Evolutionary conservation across 1,284 basidiomycete species (phyloP).

Genomic region (Ustilago nuda): DNA sequence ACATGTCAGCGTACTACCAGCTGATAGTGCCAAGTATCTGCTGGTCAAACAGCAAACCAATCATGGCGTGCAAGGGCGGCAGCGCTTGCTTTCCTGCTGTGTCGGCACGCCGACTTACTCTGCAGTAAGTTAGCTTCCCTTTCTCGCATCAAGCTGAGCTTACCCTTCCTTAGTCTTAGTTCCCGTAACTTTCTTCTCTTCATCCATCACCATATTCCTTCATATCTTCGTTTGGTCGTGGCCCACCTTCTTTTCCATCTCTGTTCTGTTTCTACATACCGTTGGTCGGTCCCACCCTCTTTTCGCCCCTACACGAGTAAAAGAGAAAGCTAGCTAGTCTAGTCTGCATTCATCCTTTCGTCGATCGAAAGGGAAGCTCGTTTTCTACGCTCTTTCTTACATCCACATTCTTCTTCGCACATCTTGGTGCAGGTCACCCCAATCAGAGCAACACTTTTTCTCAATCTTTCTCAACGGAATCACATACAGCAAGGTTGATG

Average conservation of each 20-base stretch:
- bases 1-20: too few species aligned
- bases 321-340: constrained; percentile 15
- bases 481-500: constrained; percentile 21
- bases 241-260: constrained; percentile 4
- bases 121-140: not conserved
- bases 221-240: constrained; percentile 18
- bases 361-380: constrained; percentile 26
- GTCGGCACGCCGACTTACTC: not conserved
- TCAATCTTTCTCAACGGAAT: constrained; percentile 1
- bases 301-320: constrained; percentile 6
- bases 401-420: constrained; percentile 8
- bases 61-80: not conserved
- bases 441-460: not conserved
- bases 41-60: not conserved
- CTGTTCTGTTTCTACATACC: constrained; percentile 18
- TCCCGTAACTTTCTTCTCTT: not conserved
- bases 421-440: constrained; percentile 31
- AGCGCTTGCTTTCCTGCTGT: not conserved
- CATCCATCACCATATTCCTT: constrained; percentile 12
- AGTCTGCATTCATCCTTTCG: constrained; percentile 10
- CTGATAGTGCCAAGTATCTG: not conserved
- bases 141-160: constrained; percentile 1
- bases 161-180: not conserved
- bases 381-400: not conserved
- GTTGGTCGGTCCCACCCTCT: constrained; percentile 31